phyloP scores from a whole-genome alignment of 306 rosid species.

The Phaseolus lunatus region DNA sequence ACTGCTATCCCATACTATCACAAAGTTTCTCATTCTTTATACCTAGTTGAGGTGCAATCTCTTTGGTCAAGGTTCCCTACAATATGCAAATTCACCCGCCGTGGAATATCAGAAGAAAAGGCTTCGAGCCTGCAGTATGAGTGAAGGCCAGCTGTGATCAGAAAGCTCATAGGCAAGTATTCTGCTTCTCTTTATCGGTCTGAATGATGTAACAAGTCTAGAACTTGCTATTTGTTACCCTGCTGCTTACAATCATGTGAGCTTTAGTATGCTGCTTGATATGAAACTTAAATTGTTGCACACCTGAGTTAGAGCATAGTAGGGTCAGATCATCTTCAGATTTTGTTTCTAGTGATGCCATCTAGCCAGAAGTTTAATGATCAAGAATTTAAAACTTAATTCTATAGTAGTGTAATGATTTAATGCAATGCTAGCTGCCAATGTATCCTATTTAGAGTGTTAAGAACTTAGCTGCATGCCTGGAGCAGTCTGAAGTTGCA shows the following conservation, averaged over 20 bases:
- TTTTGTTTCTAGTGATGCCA: conserved; percentile 36
- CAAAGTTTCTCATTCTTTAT: conserved; percentile 42
- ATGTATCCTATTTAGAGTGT: conserved; percentile 29
- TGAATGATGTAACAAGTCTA: conserved; percentile 54
- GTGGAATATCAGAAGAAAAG: conserved; percentile 55
- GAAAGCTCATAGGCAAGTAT: conserved; percentile 76
- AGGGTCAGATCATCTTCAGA: conserved; percentile 36
- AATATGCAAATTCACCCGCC: conserved; percentile 40
- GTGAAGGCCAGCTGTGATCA: conserved; percentile 55
- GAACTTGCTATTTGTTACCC: conserved; percentile 52
- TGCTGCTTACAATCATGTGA: conserved; percentile 52
- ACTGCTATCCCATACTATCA: conserved; percentile 42
- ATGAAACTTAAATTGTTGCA: conserved; percentile 46
- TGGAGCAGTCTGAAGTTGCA: conserved; percentile 41
- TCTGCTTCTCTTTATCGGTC: conserved; percentile 56
- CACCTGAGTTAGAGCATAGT: conserved; percentile 41
- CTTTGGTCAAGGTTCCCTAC: conserved; percentile 42
- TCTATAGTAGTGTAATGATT: background rate
- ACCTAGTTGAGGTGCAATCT: conserved; percentile 45
- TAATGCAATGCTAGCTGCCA: conserved; percentile 26
- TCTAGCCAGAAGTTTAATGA: conserved; percentile 28
- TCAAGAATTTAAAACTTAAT: conserved; percentile 25
- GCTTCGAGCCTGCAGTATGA: conserved; percentile 44
- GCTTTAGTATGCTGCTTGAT: conserved; percentile 49
- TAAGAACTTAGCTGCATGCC: conserved; percentile 12